Conservation (phyloP, 2,329 filamentous ascomycete genomes). For the Colletotrichum filicis region DNA sequence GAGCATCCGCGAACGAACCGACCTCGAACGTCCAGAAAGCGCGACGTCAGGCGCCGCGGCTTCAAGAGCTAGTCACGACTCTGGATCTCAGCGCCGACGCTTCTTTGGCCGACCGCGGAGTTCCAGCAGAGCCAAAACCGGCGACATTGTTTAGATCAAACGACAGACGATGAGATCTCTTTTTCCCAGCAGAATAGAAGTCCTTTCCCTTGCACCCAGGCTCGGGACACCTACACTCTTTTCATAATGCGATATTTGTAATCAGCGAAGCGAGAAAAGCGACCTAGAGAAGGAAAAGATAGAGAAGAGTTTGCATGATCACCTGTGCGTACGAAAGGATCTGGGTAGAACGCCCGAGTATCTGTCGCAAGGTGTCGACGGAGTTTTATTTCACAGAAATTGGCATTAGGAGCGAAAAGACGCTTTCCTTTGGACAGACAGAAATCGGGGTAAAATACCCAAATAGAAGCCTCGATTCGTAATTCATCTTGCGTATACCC, state of each 20-base stretch:
- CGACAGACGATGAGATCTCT: not conserved
- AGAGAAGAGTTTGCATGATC: not conserved
- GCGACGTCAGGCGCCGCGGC: conserved; percentile 6
- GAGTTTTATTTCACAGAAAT: conserved; percentile 3
- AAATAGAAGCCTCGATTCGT: conserved; percentile 32
- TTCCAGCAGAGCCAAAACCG: conserved; percentile 7
- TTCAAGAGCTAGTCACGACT: conserved; percentile 17
- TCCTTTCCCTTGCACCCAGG: not conserved
- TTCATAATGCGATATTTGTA: conserved; percentile 25
- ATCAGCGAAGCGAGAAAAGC: conserved; percentile 17
- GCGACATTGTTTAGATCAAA: conserved; percentile 19
- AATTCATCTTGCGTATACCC: not conserved
- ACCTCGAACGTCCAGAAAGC: conserved; percentile 19
- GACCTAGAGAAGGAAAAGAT: not conserved
- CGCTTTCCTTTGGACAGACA: not conserved
- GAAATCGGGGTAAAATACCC: conserved; percentile 33
- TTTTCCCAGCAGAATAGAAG: not conserved
- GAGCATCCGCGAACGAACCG: conserved; percentile 32
- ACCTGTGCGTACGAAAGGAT: not conserved
- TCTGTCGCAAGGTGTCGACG: not conserved
- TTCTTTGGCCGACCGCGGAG: conserved; percentile 30
- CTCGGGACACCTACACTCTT: not conserved
- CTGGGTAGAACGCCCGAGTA: not conserved
- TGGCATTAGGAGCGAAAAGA: not conserved
- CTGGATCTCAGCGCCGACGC: conserved; percentile 21